Base-by-base conservation (phyloP, 441 rosid species). In the Croton setiger region DNA sequence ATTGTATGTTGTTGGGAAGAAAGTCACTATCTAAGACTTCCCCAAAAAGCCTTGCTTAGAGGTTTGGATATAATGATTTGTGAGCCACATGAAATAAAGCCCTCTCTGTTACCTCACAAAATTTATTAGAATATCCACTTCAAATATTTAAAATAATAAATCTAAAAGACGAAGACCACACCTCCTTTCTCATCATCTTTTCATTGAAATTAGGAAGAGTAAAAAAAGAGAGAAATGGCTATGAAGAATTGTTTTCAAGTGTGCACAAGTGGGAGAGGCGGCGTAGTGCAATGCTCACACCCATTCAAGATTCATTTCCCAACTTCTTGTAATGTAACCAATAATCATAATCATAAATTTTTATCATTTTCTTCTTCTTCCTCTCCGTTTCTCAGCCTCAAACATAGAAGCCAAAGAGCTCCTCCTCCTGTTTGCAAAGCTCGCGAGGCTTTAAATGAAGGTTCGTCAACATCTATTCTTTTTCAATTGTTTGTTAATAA, bases 361-460 rank as follows among this genome's bases (percentile, higher is more conserved):
- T 69, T 81, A 5, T 66, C 60, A 18, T 48, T 75, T 68, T 72
- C 79, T 14, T 55, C 74, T 10, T 64, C 66, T 15, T 58, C 82
- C 21, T 23, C 48, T 60, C 39, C 7, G 51, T 67, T 70, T 58
- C 54, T 54, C 62, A 33, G 36, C 4, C 66, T 55, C 63, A 63
- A 59, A 56, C 33, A 72, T 69, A 76, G 76, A 68, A 35, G 21
- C 77, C 74, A 60, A 49, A 82, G 75, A 44, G 64, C 76, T 47
- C 54, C 71, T 67, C 17, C 81, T 54, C n/a, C n/a, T n/a, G 68
- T 87, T 55, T 88, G 87, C 90, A 80, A 86, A 65, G 93, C 90
- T 75, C 74, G 84, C 2, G 85, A 82, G 78, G 90, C 93, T 52
- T 71, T 86, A 23, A 80, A 81, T 47, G 75, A 78, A 83, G 90